phyloP scores from a whole-genome alignment of 371 early-diverging fungal genomes.

The Coemansia sp. region DNA sequence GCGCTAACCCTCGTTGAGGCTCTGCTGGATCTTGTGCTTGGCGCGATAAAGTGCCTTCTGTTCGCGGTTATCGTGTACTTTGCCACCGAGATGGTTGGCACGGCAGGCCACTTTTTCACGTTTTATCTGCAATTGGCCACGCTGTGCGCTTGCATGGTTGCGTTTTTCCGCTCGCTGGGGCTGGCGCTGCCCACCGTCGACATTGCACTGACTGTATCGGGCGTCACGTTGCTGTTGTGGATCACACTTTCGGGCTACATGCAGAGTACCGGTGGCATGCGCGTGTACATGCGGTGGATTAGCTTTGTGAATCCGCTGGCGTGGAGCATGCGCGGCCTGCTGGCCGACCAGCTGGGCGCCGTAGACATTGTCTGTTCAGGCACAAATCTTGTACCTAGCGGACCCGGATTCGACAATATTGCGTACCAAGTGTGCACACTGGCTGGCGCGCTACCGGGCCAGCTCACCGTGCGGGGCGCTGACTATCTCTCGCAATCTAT shows the following conservation, averaged over 20 bases:
- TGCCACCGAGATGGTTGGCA: constrained; percentile 57
- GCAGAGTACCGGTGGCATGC: constrained; percentile 63
- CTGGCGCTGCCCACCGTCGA: constrained; percentile 59
- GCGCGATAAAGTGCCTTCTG: constrained; percentile 56
- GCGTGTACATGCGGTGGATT: constrained; percentile 72
- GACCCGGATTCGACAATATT: constrained; percentile 56
- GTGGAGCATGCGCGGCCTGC: constrained; percentile 70
- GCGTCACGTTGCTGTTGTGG: constrained; percentile 58
- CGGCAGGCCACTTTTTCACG: constrained; percentile 59
- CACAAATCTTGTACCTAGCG: constrained; percentile 58
- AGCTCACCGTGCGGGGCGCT: constrained; percentile 59
- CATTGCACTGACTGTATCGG: constrained; percentile 59
- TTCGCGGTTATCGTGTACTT: constrained; percentile 62
- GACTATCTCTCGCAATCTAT: constrained; percentile 57
- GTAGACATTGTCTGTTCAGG: constrained; percentile 57
- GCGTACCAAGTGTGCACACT: constrained; percentile 64
- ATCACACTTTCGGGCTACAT: constrained; percentile 68
- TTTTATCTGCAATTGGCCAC: constrained; percentile 56
- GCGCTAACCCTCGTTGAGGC: constrained; percentile 64
- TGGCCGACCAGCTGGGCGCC: constrained; percentile 71
- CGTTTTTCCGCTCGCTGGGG: constrained; percentile 64
- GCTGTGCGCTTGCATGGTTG: constrained; percentile 59
- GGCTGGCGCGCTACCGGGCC: constrained; percentile 59
- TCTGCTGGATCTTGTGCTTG: constrained; percentile 56
- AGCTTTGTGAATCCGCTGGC: constrained; percentile 73